Evolutionary conservation across 805 yeast species (phyloP).

Genomic region (Jamesozyma jinghongensis): DNA sequence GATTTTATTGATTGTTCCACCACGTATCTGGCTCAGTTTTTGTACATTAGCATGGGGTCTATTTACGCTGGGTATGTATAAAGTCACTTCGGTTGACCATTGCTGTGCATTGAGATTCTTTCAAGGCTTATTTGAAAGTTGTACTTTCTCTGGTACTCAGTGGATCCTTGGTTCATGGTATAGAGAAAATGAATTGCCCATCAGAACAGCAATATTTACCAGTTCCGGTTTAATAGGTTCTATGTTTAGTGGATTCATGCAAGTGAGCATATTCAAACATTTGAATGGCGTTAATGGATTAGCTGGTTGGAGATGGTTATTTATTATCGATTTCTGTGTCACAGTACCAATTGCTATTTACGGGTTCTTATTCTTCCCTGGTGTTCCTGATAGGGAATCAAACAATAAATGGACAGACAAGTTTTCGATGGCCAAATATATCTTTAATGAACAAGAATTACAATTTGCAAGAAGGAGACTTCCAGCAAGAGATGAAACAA

Average conservation of each 20-base stretch:
- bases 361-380: slow-evolving; percentile 53
- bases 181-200: slow-evolving; percentile 39
- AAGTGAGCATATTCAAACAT: slow-evolving; percentile 41
- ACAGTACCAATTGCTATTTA: slow-evolving; percentile 49
- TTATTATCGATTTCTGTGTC: slow-evolving; percentile 50
- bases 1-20: slow-evolving; percentile 42
- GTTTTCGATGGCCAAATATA: slow-evolving; percentile 25
- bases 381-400: slow-evolving; percentile 36
- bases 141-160: slow-evolving; percentile 49
- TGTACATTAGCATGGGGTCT: slow-evolving; percentile 51
- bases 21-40: slow-evolving; percentile 47
- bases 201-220: slow-evolving; percentile 46
- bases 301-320: slow-evolving; percentile 63
- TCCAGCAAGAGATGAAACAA: slow-evolving; percentile 32
- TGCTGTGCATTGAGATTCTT: slow-evolving; percentile 51
- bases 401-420: slow-evolving; percentile 10
- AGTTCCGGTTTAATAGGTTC: slow-evolving; percentile 47
- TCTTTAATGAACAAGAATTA: slow-evolving; percentile 35
- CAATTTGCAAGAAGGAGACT: slow-evolving; percentile 37
- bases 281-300: slow-evolving; percentile 41
- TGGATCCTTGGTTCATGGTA: slow-evolving; percentile 48
- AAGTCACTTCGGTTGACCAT: slow-evolving; percentile 38
- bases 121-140: slow-evolving; percentile 51
- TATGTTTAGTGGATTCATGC: slow-evolving; percentile 49
- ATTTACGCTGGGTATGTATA: slow-evolving; percentile 43